A percentile compares a stretch with the other conserved stretches of the same genome.
These are phyloP conservation scores for Pseudoneurospora amorphoporcata DNA, from an alignment of 495 filamentous ascomycete species.

Conservation along the genomic window DNA sequence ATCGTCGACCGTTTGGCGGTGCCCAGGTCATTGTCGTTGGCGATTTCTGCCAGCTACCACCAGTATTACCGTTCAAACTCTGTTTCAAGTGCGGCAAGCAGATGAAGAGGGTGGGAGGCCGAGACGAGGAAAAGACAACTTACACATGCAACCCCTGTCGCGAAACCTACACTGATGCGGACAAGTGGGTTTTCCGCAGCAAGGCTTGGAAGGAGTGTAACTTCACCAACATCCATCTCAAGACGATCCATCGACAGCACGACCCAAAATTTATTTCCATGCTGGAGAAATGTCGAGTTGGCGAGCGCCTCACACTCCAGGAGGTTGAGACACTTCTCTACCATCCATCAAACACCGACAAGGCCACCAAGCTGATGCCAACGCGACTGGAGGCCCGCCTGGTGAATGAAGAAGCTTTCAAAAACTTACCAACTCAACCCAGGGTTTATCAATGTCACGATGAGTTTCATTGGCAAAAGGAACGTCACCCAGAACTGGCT, in stretches of 20 bases:
- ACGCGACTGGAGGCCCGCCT: constrained; percentile 29
- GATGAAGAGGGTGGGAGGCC: constrained; percentile 35
- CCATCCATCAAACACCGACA: constrained; percentile 20
- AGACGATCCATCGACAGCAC: constrained; percentile 44
- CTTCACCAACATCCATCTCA: constrained; percentile 32
- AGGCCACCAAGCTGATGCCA: constrained; percentile 30
- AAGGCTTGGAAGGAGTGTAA: constrained; percentile 25
- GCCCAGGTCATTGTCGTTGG: constrained; percentile 90
- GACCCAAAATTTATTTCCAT: constrained; percentile 40
- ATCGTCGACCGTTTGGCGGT: constrained; percentile 69
- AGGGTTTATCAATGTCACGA: constrained; percentile 60
- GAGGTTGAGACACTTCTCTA: constrained; percentile 38
- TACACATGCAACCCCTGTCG: constrained; percentile 32
- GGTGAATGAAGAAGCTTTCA: constrained; percentile 30
- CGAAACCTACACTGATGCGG: constrained; percentile 22
- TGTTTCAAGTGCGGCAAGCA: constrained; percentile 64
- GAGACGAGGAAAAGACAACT: constrained; percentile 32
- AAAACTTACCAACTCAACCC: constrained; percentile 21
- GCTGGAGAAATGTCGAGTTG: constrained; percentile 41
- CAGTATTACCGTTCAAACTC: constrained; percentile 75
- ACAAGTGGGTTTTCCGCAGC: constrained; percentile 19
- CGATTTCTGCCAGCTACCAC: constrained; percentile 95
- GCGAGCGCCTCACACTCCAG: constrained; percentile 18
- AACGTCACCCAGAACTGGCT: constrained; percentile 50
- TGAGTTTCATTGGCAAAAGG: constrained; percentile 46